Percentiles rank a stretch among this genome's conserved stretches.
These are phyloP conservation scores for Sporothrix protearum DNA, from an alignment of 2,329 filamentous ascomycete genomes.

Conservation along the genomic window DNA sequence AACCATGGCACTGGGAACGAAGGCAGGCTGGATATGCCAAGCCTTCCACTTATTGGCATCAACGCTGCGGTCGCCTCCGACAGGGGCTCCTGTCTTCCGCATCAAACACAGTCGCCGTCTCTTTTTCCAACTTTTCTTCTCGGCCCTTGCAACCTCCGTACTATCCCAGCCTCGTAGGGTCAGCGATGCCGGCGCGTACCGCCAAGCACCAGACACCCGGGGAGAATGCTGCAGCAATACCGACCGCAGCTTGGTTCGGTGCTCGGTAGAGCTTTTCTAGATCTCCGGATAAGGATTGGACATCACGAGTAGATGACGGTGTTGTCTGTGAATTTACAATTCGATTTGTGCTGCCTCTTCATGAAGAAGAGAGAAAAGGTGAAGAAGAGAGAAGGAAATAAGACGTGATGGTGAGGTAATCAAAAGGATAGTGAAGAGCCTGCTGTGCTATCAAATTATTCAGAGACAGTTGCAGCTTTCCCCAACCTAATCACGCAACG, in stretches of 20 bases:
- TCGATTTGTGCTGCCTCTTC: neutral
- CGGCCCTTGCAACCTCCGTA: neutral
- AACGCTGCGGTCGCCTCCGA: neutral
- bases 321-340: too few relatives aligned
- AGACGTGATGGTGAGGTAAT: too few relatives aligned
- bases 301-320: too few relatives aligned
- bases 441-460: neutral
- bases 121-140: neutral
- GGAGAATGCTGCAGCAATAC: neutral
- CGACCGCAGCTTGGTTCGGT: neutral
- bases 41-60: neutral
- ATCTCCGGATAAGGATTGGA: neutral
- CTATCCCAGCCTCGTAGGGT: neutral
- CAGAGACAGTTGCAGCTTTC: neutral
- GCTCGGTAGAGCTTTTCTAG: neutral
- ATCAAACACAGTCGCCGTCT: neutral
- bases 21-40: neutral
- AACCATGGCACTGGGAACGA: neutral
- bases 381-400: neutral
- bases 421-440: too few relatives aligned
- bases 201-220: neutral
- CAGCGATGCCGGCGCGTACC: neutral
- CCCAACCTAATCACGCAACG: neutral
- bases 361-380: neutral
- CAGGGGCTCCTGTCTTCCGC: neutral